phyloP scores from a whole-genome alignment of 495 filamentous ascomycete genomes.

The Aspergillus cristatus region DNA sequence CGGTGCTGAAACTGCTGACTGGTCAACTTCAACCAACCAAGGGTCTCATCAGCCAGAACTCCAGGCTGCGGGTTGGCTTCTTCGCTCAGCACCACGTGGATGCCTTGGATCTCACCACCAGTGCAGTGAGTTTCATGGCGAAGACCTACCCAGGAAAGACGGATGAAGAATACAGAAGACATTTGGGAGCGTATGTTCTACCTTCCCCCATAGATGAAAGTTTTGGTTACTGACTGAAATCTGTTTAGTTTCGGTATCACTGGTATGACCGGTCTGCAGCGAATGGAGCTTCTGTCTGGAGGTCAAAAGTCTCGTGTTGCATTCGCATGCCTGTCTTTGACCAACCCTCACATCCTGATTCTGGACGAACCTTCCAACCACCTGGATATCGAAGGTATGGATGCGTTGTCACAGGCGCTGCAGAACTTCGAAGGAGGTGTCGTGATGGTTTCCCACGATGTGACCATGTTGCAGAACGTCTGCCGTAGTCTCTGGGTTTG shows the following conservation, averaged over 20 bases:
- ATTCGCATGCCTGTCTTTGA: conserved; percentile 86
- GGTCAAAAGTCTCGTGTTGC: conserved; percentile 98
- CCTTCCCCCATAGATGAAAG: neutral
- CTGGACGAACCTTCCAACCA: conserved; percentile 98
- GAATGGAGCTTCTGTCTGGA: conserved; percentile 89
- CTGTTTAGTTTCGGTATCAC: conserved; percentile 79
- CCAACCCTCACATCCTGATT: conserved; percentile 93
- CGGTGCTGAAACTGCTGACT: conserved; percentile 87
- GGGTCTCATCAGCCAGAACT: conserved; percentile 78
- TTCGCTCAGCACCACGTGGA: conserved; percentile 99
- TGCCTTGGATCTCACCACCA: conserved; percentile 79
- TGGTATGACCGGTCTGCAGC: conserved; percentile 91
- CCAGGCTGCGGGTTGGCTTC: conserved; percentile 83
- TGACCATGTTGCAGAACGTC: conserved; percentile 95
- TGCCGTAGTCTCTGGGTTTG: conserved; percentile 95
- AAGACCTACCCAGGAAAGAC: conserved; percentile 81
- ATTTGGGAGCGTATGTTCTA: conserved; percentile 65
- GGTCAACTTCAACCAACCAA: conserved; percentile 68
- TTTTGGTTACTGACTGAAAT: neutral
- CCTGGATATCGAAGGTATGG: conserved; percentile 99
- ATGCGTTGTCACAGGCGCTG: conserved; percentile 78
- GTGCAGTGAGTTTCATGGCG: conserved; percentile 91
- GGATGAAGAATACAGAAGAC: conserved; percentile 94
- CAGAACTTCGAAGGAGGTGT: conserved; percentile 86
- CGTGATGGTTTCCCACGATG: conserved; percentile 98